Evolutionary conservation across 2,329 filamentous ascomycete species (phyloP), one percentile per base, ranked within the genome.

Genomic region (Trichophyton simii): DNA sequence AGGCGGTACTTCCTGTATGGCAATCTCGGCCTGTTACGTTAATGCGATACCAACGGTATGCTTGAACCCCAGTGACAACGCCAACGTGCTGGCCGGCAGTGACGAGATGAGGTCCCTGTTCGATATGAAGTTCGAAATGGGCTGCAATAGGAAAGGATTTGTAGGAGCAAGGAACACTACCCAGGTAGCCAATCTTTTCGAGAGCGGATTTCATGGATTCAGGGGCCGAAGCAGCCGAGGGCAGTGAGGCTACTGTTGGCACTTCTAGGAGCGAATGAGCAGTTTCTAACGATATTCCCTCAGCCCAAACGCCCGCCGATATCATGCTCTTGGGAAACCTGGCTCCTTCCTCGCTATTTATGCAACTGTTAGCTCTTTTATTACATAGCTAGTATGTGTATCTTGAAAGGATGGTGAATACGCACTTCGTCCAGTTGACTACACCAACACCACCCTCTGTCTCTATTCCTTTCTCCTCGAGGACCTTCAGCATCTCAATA

Each of bases 61-160:
- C 86, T 70, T 91, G 87, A 1, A 88, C 87, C 1, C 87, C 87
- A 36, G 82, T 80, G 3, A 91, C 88, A 5, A 88, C 80, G 22
- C 86, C 85, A 59, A 92, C 80, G 60, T 84, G 84, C 65, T 84
- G 80, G 28, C 79, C 75, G 31, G 81, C 78, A 15, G 79, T 79
- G 68, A 91, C 85, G 0, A 95, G 79, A 38, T 89, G 82, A 0
- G 88, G 88, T 0, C 88, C 88, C 71, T 95, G 90, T 71, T 95
- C 89, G 60, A 92, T 92, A 69, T 94, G 89, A 8, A 94, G 79
- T 72, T 92, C 88, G 68, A 92, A 91, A 71, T 92, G 88, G 0
- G 87, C 88, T 0, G 83, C 86, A 73, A 91, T 83, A 0, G 86
- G 87, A 15, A 80, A 82, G 36, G 78, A 76, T 64, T 80, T 76